Conservation (phyloP, 768 basidiomycete species). For the Hemileccinum rubropunctum region DNA sequence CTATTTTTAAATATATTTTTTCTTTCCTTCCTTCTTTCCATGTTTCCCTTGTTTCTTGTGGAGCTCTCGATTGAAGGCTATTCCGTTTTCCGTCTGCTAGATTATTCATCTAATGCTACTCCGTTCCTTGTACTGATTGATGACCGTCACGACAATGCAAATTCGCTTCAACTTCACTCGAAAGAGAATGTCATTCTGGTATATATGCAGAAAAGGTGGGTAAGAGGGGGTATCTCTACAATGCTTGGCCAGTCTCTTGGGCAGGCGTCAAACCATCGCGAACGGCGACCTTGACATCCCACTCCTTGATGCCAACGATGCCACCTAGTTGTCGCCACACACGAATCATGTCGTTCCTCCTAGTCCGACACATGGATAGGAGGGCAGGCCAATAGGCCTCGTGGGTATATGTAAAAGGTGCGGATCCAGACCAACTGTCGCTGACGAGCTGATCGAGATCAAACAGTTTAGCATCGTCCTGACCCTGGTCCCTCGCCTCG, state of each 20-base stretch:
- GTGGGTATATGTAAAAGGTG: slow-evolving; percentile 71
- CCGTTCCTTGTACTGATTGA: slow-evolving; percentile 23
- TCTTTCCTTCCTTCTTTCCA: background rate
- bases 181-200: background rate
- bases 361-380: slow-evolving; percentile 50
- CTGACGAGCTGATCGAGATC: slow-evolving; percentile 65
- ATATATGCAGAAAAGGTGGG: background rate
- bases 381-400: slow-evolving; percentile 72
- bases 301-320: slow-evolving; percentile 70
- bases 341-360: slow-evolving; percentile 47
- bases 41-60: background rate
- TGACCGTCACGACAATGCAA: slow-evolving; percentile 23
- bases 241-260: slow-evolving; percentile 4
- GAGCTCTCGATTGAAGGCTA: background rate
- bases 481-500: slow-evolving; percentile 19
- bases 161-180: background rate
- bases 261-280: slow-evolving; percentile 13
- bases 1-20: slow-evolving; percentile 1
- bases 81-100: slow-evolving; percentile 1
- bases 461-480: slow-evolving; percentile 43
- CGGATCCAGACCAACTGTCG: slow-evolving; percentile 66
- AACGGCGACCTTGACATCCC: slow-evolving; percentile 59
- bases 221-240: slow-evolving; percentile 4
- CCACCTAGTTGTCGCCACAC: slow-evolving; percentile 72
- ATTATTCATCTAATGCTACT: slow-evolving; percentile 11